Base-by-base conservation (phyloP, 805 yeast genomes). In the Millerozyma miso region DNA sequence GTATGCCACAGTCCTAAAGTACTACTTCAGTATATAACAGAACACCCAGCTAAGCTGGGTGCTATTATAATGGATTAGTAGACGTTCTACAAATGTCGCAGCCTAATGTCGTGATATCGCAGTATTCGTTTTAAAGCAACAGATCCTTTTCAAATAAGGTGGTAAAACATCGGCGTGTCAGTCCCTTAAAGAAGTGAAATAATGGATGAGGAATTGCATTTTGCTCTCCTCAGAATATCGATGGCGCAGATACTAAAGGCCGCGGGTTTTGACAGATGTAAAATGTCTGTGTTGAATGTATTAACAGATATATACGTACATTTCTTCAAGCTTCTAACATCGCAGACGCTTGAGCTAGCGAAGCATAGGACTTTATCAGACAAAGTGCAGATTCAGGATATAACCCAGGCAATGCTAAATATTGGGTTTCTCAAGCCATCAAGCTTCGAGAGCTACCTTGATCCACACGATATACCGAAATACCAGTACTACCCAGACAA, bases 231-330 rank as follows among this genome's bases (percentile, higher is more conserved):
- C 19, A 55, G 73, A 40, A 54, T 71, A 38, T 66, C 73, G 6
- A 58, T 69, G 26, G 71, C 77, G 1, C 82, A 83, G 63, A 67
- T 83, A 3, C 72, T 91, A 40, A 80, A 88, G 47, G 80, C 93
- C 0, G 77, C 81, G 23, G 99, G 99, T 0, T 88, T 89, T 54
- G 96, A 88, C 47, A 75, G 81, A 52, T 81, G 90, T 49, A 73
- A 81, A 40, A 86, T 91, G 5, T 70, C 79, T 5, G 77, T 85
- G 1, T 69, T 91, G 7, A 90, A 88, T 55, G 74, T 81, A 2
- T 51, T 89, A n/a, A 82, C 95, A 0, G 97, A 89, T 54, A 55
- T 91, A 1, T 80, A 84, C 56, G 65, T 85, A 14, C 74, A 84
- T 44, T 83, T 81, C 56, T 61, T 91, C 35, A 67, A 68, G 38